A percentile compares a stretch with the other conserved stretches of the same genome.
These are phyloP conservation scores for Calocybe gangraenosa DNA, from an alignment of 768 basidiomycete species.

Conservation along the genomic window DNA sequence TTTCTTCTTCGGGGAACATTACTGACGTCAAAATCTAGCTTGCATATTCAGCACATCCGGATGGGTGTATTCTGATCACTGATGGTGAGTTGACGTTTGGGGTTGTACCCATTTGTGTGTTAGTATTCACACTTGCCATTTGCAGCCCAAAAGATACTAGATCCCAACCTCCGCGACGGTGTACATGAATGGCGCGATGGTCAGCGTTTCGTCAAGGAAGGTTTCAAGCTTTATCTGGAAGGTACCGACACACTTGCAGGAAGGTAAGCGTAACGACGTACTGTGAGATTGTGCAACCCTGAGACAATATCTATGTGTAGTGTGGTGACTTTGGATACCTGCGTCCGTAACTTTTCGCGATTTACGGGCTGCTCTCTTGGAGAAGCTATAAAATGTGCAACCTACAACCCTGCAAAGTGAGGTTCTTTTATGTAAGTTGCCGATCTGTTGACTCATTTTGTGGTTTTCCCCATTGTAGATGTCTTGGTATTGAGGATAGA, in stretches of 20 bases:
- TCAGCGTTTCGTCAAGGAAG: constrained; percentile 75
- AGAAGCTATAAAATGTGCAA: constrained; percentile 83
- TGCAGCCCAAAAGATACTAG: constrained; percentile 80
- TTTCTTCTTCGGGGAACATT: no score
- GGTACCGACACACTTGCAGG: constrained; percentile 88
- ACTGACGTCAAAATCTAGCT: constrained; percentile 37
- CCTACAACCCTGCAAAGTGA: constrained; percentile 78
- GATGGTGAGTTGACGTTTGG: constrained; percentile 53
- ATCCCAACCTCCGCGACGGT: constrained; percentile 81
- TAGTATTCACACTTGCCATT: neutral
- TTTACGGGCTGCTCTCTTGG: constrained; percentile 84
- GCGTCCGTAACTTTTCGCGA: constrained; percentile 77
- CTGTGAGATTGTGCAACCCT: neutral
- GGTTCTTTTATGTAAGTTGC: constrained; percentile 16
- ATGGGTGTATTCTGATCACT: constrained; percentile 85
- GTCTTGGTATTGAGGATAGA: constrained; percentile 70
- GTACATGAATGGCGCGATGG: constrained; percentile 87
- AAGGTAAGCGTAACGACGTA: constrained; percentile 53
- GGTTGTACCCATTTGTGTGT: neutral
- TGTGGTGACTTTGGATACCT: constrained; percentile 79
- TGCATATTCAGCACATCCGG: constrained; percentile 78
- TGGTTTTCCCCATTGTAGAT: constrained; percentile 33
- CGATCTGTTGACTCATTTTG: neutral
- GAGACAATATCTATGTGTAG: constrained; percentile 27
- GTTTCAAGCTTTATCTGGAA: constrained; percentile 75